A percentile compares a stretch with the other conserved stretches of the same genome.
These are phyloP conservation scores for Torulaspora franciscae DNA, from an alignment of 805 yeast species.

Conservation along the genomic window DNA sequence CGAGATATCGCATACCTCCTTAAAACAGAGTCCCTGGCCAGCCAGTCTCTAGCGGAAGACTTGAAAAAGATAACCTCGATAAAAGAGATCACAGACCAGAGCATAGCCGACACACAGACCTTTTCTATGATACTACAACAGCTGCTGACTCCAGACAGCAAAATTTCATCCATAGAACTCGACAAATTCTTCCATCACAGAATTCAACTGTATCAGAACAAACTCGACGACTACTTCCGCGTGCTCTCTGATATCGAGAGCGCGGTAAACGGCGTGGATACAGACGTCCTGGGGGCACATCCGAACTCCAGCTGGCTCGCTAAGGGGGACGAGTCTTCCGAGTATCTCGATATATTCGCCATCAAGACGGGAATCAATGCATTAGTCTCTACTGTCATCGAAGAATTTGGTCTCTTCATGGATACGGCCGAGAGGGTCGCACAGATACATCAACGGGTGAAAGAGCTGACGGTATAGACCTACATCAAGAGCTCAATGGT, in stretches of 20 bases:
- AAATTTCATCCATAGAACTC: conserved; percentile 51
- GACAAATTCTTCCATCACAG: conserved; percentile 52
- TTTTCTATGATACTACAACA: conserved; percentile 52
- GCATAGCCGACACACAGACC: conserved; percentile 44
- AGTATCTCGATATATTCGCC: conserved; percentile 20
- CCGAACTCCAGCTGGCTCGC: conserved; percentile 8
- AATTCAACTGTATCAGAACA: conserved; percentile 36
- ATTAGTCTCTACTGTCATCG: conserved; percentile 57
- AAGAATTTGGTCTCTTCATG: conserved; percentile 66
- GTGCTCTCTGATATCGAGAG: conserved; percentile 51
- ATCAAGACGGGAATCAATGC: conserved; percentile 40
- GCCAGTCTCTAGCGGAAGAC: conserved; percentile 55
- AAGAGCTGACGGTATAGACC: conserved; percentile 21
- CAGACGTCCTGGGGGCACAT: conserved; percentile 36
- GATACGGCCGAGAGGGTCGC: conserved; percentile 72
- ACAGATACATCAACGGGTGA: conserved; percentile 56
- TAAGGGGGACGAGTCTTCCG: conserved; percentile 11
- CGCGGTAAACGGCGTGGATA: conserved; percentile 57
- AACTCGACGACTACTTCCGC: conserved; percentile 47
- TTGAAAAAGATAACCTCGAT: conserved; percentile 43
- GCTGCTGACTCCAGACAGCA: conserved; percentile 49
- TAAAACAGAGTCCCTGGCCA: conserved; percentile 56
- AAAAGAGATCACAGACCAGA: conserved; percentile 41
- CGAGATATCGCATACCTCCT: conserved; percentile 62
- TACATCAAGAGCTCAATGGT: neutral